Conservation (phyloP, 495 filamentous ascomycete species). For the Aspergillus leporis region DNA sequence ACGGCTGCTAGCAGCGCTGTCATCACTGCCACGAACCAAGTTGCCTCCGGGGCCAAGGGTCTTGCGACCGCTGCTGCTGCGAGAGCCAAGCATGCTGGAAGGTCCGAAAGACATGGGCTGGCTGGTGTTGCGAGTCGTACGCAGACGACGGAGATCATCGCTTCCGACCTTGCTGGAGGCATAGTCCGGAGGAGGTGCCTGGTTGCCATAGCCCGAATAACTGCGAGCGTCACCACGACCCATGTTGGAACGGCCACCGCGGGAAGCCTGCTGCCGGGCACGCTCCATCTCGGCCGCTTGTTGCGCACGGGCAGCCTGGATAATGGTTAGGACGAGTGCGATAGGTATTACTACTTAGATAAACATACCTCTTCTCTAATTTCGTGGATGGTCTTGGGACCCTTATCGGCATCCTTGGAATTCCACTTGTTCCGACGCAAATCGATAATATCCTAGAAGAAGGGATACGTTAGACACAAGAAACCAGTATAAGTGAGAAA, state of each 20-base stretch:
- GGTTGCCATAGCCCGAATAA: slow-evolving; percentile 65
- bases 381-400: slow-evolving; percentile 93
- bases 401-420: slow-evolving; percentile 84
- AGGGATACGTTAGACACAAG: neutral
- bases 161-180: slow-evolving; percentile 78
- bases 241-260: slow-evolving; percentile 61
- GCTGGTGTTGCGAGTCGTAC: slow-evolving; percentile 64
- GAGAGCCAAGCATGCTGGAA: slow-evolving; percentile 73
- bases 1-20: slow-evolving; percentile 80
- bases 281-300: slow-evolving; percentile 59
- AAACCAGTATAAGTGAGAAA: neutral
- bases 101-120: slow-evolving; percentile 65
- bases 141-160: slow-evolving; percentile 83
- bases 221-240: slow-evolving; percentile 86
- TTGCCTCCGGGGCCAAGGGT: slow-evolving; percentile 69
- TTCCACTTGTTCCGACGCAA: slow-evolving; percentile 72
- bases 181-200: slow-evolving; percentile 67
- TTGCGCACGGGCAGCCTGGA: slow-evolving; percentile 69
- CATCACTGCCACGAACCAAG: slow-evolving; percentile 70
- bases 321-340: slow-evolving; percentile 19
- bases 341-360: neutral
- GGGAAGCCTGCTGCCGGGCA: slow-evolving; percentile 45
- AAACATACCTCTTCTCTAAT: slow-evolving; percentile 76
- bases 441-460: slow-evolving; percentile 78
- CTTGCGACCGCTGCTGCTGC: slow-evolving; percentile 83